Evolutionary conservation across 352 stramenopile species (phyloP).

Genomic region (Phytophthora pseudosyringae): DNA sequence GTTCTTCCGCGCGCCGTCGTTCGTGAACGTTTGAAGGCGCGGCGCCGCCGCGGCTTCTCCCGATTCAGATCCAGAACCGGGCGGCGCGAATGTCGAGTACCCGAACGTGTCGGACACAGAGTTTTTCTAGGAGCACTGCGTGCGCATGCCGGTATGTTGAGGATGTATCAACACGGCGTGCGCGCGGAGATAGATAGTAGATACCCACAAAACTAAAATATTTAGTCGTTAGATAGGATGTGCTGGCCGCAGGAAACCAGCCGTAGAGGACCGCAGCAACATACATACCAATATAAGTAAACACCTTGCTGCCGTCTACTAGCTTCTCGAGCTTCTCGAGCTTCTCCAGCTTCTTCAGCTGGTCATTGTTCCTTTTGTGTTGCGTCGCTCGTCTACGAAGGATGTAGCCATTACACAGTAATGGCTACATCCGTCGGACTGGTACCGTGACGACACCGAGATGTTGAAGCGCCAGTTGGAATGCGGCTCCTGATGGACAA

Average conservation of each 20-base stretch:
- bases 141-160: conserved; percentile 4
- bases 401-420: conserved; percentile 1
- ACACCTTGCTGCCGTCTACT: conserved; percentile 21
- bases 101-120: conserved; percentile 32
- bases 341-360: no score
- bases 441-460: not conserved
- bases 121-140: conserved; percentile 17
- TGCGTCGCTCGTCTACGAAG: conserved; percentile 16
- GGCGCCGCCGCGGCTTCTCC: conserved; percentile 31
- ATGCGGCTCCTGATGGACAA: not conserved
- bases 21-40: conserved; percentile 48
- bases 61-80: conserved; percentile 28
- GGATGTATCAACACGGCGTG: conserved; percentile 2
- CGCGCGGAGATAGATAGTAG: conserved; percentile 30
- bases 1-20: conserved; percentile 35
- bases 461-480: conserved; percentile 1
- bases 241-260: conserved; percentile 25
- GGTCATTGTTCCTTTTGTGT: not conserved
- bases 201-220: conserved; percentile 25
- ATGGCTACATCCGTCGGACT: no score
- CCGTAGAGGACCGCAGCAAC: conserved; percentile 5
- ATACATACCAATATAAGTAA: conserved; percentile 25
- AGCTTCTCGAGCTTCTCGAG: no score
- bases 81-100: conserved; percentile 33
- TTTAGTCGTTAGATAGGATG: conserved; percentile 26